A percentile compares a stretch with the other conserved stretches of the same genome.
phyloP scores from a whole-genome alignment of 306 rosid genomes.

The Trifolium repens region DNA sequence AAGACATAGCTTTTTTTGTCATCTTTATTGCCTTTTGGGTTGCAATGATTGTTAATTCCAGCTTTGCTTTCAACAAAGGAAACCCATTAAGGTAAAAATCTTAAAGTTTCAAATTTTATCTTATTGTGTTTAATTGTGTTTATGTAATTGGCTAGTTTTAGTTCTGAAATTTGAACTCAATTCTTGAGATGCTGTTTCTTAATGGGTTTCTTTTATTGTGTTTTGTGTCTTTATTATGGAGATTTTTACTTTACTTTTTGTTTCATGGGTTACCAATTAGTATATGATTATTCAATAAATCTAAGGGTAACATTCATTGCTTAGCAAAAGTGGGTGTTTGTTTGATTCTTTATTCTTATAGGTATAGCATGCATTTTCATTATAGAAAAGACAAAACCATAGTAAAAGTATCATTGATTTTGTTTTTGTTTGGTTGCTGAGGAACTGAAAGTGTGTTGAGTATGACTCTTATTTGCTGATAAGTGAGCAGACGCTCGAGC shows the following conservation, averaged over 20 bases:
- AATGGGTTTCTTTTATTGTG: conserved; percentile 32
- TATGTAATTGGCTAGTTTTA: conserved; percentile 33
- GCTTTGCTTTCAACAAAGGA: conserved; percentile 94
- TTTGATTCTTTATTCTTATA: conserved; percentile 7
- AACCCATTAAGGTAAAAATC: conserved; percentile 76
- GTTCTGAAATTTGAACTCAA: conserved; percentile 28
- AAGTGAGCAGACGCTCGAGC: not conserved
- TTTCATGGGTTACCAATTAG: conserved; percentile 26
- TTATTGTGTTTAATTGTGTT: conserved; percentile 39
- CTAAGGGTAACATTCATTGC: not conserved
- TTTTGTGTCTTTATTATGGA: not conserved
- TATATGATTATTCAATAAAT: conserved; percentile 1
- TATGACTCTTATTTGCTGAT: not conserved
- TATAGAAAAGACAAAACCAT: not conserved
- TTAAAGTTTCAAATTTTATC: conserved; percentile 38
- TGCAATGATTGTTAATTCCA: conserved; percentile 96
- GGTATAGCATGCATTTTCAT: not conserved
- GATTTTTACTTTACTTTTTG: conserved; percentile 22
- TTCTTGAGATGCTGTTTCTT: conserved; percentile 20
- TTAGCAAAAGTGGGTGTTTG: conserved; percentile 11
- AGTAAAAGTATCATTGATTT: not conserved
- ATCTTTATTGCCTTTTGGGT: conserved; percentile 91
- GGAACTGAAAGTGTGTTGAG: conserved; percentile 4
- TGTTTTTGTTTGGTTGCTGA: conserved; percentile 10
- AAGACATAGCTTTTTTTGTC: conserved; percentile 71